Evolutionary conservation across 768 basidiomycete genomes (phyloP), one percentile per base, ranked within the genome.

Genomic region (Suillus luteus): DNA sequence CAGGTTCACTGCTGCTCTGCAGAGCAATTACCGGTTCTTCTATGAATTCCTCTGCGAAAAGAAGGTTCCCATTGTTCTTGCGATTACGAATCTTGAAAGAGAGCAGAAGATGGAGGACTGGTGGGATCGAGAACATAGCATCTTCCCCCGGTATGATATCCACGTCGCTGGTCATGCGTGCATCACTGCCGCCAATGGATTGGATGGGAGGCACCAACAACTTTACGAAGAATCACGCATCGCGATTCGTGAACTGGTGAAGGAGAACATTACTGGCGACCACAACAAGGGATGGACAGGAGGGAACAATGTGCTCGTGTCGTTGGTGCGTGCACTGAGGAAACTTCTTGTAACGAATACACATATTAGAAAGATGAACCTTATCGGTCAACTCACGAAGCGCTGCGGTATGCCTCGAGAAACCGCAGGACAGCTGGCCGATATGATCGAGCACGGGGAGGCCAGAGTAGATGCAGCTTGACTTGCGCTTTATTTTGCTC

Each of bases 61-160:
- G 22, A 64, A 73, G 51, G 77, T 81, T 9, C 80, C 81, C 3
- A 71, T 77, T n/a, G 72, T 78, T 1, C 62, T 82, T 15, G 71
- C 77, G 7, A 69, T 82, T 41, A 81, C 79, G 3, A 75, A 78
- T 35, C 73, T 82, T 11, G 81, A 80, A 61, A n/a, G 51, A 41
- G 17, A 59, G 19, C 49, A 41, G 9, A 59, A 51, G 5, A 77
- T 76, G 76, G 75, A 77, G 41, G 44, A 61, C 10, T 77, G 77
- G 76, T 77, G 76, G 76, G 58, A 54, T 11, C n/a, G 43, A 22
- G 61, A 41, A 27, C 12, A 37, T 9, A 15, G 24, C 2, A 54
- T 61, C 22, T 22, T 19, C 24, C 0, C n/a, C 3, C 49, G 31
- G 24, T 37, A 48, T 3, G 3, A 51, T 15, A 31, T 35, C 31